These are phyloP conservation scores for Metarhizium brunneum DNA, from an alignment of 2,329 filamentous ascomycete genomes.

Conservation along the genomic window DNA sequence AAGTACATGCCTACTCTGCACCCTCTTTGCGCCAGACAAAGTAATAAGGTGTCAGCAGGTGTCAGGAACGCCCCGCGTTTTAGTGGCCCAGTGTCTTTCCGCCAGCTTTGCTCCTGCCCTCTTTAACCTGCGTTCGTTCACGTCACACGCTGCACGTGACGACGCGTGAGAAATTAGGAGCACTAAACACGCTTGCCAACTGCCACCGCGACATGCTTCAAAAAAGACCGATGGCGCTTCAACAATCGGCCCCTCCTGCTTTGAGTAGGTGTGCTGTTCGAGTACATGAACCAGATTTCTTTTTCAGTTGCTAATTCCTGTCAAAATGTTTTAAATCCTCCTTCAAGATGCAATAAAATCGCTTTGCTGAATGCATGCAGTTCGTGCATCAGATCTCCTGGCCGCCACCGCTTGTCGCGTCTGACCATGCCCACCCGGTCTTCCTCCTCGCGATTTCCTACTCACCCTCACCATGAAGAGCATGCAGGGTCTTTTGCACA, in stretches of 20 bases:
- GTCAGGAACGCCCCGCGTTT: constrained; percentile 29
- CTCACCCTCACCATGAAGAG: constrained; percentile 23
- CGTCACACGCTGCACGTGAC: neutral
- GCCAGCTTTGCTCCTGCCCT: neutral
- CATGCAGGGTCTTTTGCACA: constrained; percentile 35
- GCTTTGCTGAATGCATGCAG: neutral
- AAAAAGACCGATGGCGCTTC: neutral
- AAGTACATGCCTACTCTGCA: no score
- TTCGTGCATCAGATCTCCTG: neutral
- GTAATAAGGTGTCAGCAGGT: constrained; percentile 8
- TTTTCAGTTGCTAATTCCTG: neutral
- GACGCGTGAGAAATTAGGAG: neutral
- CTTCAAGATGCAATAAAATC: neutral
- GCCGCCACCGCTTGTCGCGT: neutral
- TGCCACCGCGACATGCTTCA: neutral
- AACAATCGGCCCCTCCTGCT: neutral
- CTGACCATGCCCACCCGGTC: neutral
- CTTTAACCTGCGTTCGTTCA: neutral
- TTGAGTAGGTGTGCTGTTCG: no score
- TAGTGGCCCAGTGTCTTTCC: constrained; percentile 14
- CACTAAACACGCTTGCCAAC: neutral
- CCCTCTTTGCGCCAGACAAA: no score
- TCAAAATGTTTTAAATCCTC: neutral
- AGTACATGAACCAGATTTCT: no score
- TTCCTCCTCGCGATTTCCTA: neutral